Evolutionary conservation across 106 monocot genomes (phyloP).

Genomic region (Vanilla planifolia): DNA sequence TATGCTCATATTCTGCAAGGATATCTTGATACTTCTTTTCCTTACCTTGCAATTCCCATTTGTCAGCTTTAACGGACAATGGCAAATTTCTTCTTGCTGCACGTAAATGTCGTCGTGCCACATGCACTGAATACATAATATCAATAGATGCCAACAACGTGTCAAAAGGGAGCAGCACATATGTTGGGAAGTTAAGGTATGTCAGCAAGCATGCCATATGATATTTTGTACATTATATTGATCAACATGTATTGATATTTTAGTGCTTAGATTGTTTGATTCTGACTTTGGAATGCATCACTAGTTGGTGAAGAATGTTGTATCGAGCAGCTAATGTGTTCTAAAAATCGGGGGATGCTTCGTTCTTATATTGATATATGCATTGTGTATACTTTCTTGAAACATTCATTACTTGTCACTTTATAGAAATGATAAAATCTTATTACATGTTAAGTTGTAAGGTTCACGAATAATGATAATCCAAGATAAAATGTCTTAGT

Average conservation of each 20-base stretch:
- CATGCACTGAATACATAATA: conserved; percentile 78
- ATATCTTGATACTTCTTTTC: no score
- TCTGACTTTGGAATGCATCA: not conserved
- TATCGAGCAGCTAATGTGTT: not conserved
- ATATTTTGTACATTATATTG: not conserved
- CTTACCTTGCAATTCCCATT: no score
- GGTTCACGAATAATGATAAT: no score
- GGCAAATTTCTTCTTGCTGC: conserved; percentile 89
- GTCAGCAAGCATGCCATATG: not conserved
- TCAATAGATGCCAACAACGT: conserved; percentile 58
- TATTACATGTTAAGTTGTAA: no score
- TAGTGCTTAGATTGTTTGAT: not conserved
- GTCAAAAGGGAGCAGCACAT: conserved; percentile 59
- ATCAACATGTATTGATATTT: not conserved
- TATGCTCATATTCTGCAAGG: no score
- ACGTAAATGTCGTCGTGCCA: conserved; percentile 52
- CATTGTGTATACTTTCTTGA: no score
- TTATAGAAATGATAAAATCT: no score
- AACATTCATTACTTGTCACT: no score
- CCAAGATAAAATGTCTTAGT: no score
- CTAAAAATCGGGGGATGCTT: not conserved
- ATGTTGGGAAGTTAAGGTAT: conserved; percentile 83
- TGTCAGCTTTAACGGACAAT: conserved; percentile 57
- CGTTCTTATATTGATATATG: not conserved
- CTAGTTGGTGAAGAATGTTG: not conserved